A percentile compares a stretch with the other conserved stretches of the same genome.
These are phyloP conservation scores for Aschersonia sp. DNA, from an alignment of 2,329 filamentous ascomycete genomes.

Conservation along the genomic window DNA sequence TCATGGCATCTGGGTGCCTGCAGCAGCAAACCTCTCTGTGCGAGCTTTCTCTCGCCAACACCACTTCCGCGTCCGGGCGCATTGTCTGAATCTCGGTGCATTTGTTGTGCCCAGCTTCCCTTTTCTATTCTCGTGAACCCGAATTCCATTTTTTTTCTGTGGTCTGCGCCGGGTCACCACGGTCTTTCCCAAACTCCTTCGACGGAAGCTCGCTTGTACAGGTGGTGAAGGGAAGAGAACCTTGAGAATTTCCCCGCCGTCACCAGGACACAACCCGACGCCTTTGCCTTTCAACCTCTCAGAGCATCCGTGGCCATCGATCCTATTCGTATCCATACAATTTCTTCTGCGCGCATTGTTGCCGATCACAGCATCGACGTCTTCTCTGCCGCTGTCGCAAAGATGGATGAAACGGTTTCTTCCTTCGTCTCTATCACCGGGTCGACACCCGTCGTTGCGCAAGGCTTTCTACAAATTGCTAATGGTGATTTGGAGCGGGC, in stretches of 20 bases:
- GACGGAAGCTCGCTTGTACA: background rate
- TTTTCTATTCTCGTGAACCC: no score
- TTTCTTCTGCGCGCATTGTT: no score
- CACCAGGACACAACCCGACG: background rate
- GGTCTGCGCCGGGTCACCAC: no score
- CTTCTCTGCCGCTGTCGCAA: background rate
- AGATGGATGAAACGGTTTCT: slow-evolving; percentile 60
- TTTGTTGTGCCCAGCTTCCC: no score
- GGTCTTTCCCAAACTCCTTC: background rate
- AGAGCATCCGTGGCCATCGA: no score
- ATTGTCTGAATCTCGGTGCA: background rate
- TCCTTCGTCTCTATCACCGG: slow-evolving; percentile 75
- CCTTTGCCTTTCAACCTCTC: no score
- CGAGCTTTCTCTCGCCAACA: background rate
- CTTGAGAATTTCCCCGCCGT: background rate
- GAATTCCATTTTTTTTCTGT: no score
- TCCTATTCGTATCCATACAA: no score
- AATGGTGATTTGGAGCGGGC: slow-evolving; percentile 74
- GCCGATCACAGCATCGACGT: no score
- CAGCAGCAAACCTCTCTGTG: background rate
- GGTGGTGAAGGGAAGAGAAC: background rate
- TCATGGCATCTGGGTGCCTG: slow-evolving; percentile 18
- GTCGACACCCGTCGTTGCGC: slow-evolving; percentile 57
- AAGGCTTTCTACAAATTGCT: slow-evolving; percentile 73
- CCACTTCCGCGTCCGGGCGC: background rate